A percentile compares a stretch with the other conserved stretches of the same genome.
These are phyloP conservation scores for Hamamelis virginiana DNA, from an alignment of 164 flowering plant species.

Conservation along the genomic window DNA sequence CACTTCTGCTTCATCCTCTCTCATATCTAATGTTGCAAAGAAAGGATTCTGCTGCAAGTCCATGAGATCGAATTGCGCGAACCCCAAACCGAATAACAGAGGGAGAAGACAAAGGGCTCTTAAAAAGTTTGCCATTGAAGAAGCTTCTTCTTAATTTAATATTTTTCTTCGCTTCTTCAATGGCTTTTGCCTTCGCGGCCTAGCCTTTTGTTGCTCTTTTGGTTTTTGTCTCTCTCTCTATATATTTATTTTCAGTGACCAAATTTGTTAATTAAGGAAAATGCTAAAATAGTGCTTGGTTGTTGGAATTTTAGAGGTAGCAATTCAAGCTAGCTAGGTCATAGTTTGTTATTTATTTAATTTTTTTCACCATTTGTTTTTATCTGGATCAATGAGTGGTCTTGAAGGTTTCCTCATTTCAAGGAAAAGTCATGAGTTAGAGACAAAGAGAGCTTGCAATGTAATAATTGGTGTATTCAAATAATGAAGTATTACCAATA, in stretches of 20 bases:
- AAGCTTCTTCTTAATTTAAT: background rate
- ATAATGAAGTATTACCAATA: too few relatives aligned
- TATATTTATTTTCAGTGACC: background rate
- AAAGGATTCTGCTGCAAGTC: too few relatives aligned
- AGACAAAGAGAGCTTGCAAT: too few relatives aligned
- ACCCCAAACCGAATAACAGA: slow-evolving; percentile 24
- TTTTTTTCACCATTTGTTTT: too few relatives aligned
- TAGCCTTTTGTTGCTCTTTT: background rate
- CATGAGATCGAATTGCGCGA: too few relatives aligned
- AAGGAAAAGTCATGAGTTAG: too few relatives aligned
- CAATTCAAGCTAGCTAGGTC: background rate
- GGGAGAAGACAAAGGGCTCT: slow-evolving; percentile 33
- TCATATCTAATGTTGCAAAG: too few relatives aligned
- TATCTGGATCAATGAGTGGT: too few relatives aligned
- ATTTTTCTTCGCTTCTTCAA: slow-evolving; percentile 4
- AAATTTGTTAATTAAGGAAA: too few relatives aligned
- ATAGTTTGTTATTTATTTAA: too few relatives aligned
- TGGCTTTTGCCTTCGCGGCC: background rate
- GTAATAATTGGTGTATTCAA: too few relatives aligned
- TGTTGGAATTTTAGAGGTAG: background rate
- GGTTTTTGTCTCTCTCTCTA: background rate
- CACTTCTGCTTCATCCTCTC: background rate
- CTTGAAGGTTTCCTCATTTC: too few relatives aligned
- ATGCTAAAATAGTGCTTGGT: slow-evolving; percentile 1
- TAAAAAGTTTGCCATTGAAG: slow-evolving; percentile 32